Evolutionary conservation across 441 rosid species (phyloP).

Genomic region (Populus hybrid): DNA sequence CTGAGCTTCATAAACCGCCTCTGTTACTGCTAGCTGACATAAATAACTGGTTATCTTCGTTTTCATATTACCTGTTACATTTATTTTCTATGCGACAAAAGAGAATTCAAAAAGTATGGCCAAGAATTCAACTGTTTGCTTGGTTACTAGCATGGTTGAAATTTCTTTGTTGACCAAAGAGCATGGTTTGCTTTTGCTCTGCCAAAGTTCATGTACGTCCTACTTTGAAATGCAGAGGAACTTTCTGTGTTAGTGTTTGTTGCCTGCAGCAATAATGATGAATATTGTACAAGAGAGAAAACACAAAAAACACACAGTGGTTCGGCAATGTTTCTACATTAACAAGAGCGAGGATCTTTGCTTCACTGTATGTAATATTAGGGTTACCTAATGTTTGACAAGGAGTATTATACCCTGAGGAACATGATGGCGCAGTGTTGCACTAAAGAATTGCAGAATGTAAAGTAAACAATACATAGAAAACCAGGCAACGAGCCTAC

Average conservation of each 20-base stretch:
- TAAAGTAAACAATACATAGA: not conserved
- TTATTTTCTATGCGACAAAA: not conserved
- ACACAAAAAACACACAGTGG: no score
- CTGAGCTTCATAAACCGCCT: not conserved
- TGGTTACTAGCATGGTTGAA: not conserved
- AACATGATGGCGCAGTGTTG: not conserved
- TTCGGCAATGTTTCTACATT: no score
- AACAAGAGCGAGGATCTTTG: no score
- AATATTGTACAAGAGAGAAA: no score
- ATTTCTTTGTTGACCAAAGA: not conserved
- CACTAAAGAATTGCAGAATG: not conserved
- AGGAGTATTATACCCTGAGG: not conserved
- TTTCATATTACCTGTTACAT: not conserved
- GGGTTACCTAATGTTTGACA: not conserved
- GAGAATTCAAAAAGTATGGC: not conserved
- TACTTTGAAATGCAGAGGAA: not conserved
- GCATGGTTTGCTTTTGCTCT: not conserved
- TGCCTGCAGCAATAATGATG: no score
- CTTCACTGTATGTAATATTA: no score
- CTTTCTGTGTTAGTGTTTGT: no score
- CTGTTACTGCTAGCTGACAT: not conserved
- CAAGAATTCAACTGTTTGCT: not conserved
- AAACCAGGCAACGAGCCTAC: not conserved
- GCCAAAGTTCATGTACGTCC: not conserved
- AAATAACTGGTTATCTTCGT: not conserved